These are phyloP conservation scores for Dissoconium aciculare DNA, from an alignment of 2,329 filamentous ascomycete species.

Conservation along the genomic window DNA sequence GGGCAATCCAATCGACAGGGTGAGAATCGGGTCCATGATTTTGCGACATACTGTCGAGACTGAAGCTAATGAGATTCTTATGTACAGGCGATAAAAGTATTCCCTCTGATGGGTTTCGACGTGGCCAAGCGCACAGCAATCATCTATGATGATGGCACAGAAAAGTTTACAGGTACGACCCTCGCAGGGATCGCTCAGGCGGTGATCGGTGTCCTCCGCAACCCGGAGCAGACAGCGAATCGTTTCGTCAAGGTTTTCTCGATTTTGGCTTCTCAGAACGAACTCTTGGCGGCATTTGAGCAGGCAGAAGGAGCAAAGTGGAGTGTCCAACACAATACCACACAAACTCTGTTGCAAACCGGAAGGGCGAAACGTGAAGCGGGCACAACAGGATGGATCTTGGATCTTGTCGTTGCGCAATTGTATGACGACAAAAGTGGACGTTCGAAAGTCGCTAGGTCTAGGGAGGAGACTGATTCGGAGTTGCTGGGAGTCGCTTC, in stretches of 20 bases:
- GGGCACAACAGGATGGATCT: slow-evolving; percentile 4
- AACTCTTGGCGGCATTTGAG: slow-evolving; percentile 31
- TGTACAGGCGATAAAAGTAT: slow-evolving; percentile 40
- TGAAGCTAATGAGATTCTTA: not conserved
- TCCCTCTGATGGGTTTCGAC: slow-evolving; percentile 45
- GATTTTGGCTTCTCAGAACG: slow-evolving; percentile 40
- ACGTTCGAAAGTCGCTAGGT: slow-evolving; percentile 5
- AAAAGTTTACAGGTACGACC: slow-evolving; percentile 36
- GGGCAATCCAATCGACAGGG: slow-evolving; percentile 13
- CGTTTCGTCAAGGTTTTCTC: slow-evolving; percentile 40
- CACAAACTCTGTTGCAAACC: slow-evolving; percentile 4
- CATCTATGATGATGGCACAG: slow-evolving; percentile 41
- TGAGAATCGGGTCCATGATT: slow-evolving; percentile 1
- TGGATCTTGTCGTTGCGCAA: slow-evolving; percentile 8
- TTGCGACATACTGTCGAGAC: not conserved
- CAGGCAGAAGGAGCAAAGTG: slow-evolving; percentile 7
- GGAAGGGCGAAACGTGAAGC: slow-evolving; percentile 2
- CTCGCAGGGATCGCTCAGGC: slow-evolving; percentile 36
- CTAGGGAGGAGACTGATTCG: slow-evolving; percentile 9
- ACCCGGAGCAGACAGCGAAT: slow-evolving; percentile 40
- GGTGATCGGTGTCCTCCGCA: slow-evolving; percentile 34
- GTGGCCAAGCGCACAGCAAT: slow-evolving; percentile 34
- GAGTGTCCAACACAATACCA: slow-evolving; percentile 2
- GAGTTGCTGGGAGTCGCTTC: slow-evolving; percentile 9
- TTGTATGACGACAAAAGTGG: slow-evolving; percentile 8